These are phyloP conservation scores for Cercophora sp. DNA, from an alignment of 495 filamentous ascomycete genomes.

Conservation along the genomic window DNA sequence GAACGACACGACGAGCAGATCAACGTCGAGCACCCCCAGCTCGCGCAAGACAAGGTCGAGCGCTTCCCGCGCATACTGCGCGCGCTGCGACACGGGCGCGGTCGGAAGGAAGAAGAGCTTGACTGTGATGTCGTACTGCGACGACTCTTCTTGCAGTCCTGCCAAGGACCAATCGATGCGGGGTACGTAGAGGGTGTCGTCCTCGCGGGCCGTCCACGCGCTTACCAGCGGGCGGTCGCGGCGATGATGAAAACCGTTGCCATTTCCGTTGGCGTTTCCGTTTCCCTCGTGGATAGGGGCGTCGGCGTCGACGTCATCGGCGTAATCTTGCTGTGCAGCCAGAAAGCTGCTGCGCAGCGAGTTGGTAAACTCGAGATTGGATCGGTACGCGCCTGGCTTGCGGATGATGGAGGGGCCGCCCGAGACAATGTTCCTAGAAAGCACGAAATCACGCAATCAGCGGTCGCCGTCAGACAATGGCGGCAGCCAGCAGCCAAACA, in stretches of 20 bases:
- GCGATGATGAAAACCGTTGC: constrained; percentile 13
- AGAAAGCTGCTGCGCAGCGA: constrained; percentile 79
- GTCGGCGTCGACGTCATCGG: constrained; percentile 30
- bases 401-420: constrained; percentile 76
- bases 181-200: constrained; percentile 67
- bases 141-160: constrained; percentile 70
- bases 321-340: constrained; percentile 61
- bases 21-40: constrained; percentile 67
- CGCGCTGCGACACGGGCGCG: constrained; percentile 56
- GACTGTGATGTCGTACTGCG: constrained; percentile 86
- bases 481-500: background rate
- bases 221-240: constrained; percentile 29
- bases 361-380: constrained; percentile 82
- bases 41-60: constrained; percentile 74
- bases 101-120: constrained; percentile 88
- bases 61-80: constrained; percentile 67
- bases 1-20: constrained; percentile 89
- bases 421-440: constrained; percentile 75
- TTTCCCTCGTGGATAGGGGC: constrained; percentile 45
- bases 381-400: constrained; percentile 66
- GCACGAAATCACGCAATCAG: constrained; percentile 21
- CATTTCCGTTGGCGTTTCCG: constrained; percentile 26
- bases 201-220: constrained; percentile 62
- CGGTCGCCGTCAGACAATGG: constrained; percentile 10
- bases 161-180: constrained; percentile 66